These are phyloP conservation scores for Maudiozyma barnettii DNA, from an alignment of 805 yeast species.

Conservation along the genomic window DNA sequence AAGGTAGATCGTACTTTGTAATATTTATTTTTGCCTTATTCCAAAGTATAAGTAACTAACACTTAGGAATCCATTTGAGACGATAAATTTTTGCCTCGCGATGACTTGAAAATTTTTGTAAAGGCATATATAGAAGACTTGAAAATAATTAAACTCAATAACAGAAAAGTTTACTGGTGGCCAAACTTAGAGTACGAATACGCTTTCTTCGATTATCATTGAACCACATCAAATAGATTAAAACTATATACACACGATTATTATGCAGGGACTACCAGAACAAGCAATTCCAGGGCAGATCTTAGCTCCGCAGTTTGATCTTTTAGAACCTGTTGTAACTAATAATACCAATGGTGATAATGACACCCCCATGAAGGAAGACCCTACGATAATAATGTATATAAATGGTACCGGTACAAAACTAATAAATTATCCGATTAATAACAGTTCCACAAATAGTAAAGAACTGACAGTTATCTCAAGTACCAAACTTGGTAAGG, in stretches of 20 bases:
- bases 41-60: no score
- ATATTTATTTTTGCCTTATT: no score
- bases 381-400: slow-evolving; percentile 28
- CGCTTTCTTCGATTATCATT: no score
- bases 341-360: neutral
- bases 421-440: slow-evolving; percentile 31
- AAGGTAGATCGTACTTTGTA: no score
- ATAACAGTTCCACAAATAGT: slow-evolving; percentile 17
- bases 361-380: neutral
- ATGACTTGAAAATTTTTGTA: neutral
- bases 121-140: neutral
- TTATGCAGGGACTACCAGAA: slow-evolving; percentile 28
- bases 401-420: slow-evolving; percentile 60
- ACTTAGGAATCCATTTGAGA: no score
- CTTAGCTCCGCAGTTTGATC: slow-evolving; percentile 47
- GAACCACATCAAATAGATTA: neutral
- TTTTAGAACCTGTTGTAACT: slow-evolving; percentile 3
- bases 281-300: slow-evolving; percentile 75
- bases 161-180: no score
- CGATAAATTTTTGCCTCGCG: neutral
- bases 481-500: slow-evolving; percentile 58
- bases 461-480: slow-evolving; percentile 37
- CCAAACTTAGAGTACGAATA: no score
- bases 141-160: neutral
- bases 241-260: neutral